Conservation (phyloP, 495 filamentous ascomycete genomes). For the Cryomyces minteri region DNA sequence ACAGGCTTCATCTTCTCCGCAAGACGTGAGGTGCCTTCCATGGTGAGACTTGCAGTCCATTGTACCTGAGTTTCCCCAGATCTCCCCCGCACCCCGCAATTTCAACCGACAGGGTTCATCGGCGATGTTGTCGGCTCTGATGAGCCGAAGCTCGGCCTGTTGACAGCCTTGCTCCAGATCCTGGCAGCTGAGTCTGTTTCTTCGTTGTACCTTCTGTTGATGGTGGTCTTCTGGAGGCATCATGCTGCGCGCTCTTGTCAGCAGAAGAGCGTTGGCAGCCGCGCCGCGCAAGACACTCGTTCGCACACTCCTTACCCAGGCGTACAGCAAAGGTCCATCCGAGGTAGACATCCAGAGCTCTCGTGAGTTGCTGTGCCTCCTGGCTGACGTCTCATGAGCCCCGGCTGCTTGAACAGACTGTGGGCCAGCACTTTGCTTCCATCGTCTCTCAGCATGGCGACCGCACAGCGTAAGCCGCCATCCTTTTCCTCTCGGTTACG, state of each 20-base stretch:
- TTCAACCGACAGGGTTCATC: too few relatives aligned
- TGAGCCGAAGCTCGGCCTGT: too few relatives aligned
- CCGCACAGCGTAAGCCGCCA: constrained; percentile 41
- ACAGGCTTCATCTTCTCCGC: too few relatives aligned
- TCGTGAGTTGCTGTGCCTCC: not conserved
- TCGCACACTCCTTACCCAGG: constrained; percentile 15
- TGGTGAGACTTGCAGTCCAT: too few relatives aligned
- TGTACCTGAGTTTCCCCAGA: too few relatives aligned
- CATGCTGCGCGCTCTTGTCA: constrained; percentile 7
- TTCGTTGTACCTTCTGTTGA: too few relatives aligned
- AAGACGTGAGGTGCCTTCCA: too few relatives aligned
- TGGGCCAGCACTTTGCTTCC: constrained; percentile 62
- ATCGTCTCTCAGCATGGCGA: constrained; percentile 59
- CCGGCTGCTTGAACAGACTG: constrained; percentile 51
- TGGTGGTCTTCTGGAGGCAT: not conserved
- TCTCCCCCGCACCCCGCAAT: too few relatives aligned
- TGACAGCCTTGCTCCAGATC: too few relatives aligned
- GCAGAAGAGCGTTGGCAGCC: constrained; percentile 1
- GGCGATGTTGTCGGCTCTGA: too few relatives aligned
- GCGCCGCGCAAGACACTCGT: not conserved
- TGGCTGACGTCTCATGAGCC: constrained; percentile 29
- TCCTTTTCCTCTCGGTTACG: constrained; percentile 3
- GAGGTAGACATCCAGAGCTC: constrained; percentile 10
- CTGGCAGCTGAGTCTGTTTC: too few relatives aligned
- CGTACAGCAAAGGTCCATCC: constrained; percentile 18